These are phyloP conservation scores for Teratosphaeria gauchensis DNA, from an alignment of 2,329 filamentous ascomycete species.

Conservation along the genomic window DNA sequence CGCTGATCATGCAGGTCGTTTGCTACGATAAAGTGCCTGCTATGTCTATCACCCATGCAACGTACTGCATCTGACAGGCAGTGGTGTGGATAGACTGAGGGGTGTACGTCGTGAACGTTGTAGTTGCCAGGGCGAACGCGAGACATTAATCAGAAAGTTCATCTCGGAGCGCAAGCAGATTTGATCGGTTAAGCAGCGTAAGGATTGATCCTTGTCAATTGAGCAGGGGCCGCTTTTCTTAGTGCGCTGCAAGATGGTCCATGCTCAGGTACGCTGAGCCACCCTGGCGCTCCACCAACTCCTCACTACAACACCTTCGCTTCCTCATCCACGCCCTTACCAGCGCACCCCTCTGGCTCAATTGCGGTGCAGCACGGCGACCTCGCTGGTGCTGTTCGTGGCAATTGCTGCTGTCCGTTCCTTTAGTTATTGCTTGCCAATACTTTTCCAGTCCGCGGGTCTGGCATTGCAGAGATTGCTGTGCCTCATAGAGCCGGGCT, in stretches of 20 bases:
- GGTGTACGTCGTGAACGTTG: not conserved
- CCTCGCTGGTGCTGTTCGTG: slow-evolving; percentile 7
- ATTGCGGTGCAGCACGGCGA: slow-evolving; percentile 5
- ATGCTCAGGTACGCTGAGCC: not conserved
- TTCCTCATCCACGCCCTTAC: not conserved
- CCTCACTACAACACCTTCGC: slow-evolving; percentile 1
- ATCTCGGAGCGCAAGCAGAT: not conserved
- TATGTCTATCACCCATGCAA: not conserved
- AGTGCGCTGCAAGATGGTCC: not conserved
- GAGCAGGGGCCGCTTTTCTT: not conserved
- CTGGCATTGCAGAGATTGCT: not conserved
- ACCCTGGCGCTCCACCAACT: slow-evolving; percentile 6
- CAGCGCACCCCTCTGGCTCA: slow-evolving; percentile 2
- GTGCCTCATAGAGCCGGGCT: not conserved
- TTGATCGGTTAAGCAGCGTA: not conserved
- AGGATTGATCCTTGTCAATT: not conserved
- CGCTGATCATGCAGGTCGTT: not conserved
- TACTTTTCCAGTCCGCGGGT: not conserved
- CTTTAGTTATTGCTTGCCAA: slow-evolving; percentile 1
- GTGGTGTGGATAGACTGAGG: not conserved
- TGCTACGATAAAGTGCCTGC: not conserved
- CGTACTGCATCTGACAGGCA: not conserved
- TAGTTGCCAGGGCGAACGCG: not conserved
- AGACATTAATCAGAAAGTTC: not conserved
- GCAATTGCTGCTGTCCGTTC: slow-evolving; percentile 13